Evolutionary conservation across 352 stramenopile genomes (phyloP).

Genomic region (Globisporangium yorkense): DNA sequence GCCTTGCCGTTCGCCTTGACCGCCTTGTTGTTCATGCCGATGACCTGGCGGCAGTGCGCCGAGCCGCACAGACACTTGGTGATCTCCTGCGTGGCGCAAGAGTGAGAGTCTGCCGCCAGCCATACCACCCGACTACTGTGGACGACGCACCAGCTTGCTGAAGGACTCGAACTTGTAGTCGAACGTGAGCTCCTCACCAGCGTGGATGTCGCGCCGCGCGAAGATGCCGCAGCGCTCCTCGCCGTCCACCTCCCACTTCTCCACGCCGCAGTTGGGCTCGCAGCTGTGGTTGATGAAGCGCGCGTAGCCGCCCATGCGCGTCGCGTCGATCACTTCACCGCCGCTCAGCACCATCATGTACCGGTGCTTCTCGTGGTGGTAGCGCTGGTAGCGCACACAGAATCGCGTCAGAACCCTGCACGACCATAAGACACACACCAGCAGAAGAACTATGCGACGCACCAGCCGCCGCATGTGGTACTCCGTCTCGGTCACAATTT

Average conservation of each 20-base stretch:
- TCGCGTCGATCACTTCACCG: slow-evolving; percentile 86
- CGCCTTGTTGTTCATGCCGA: slow-evolving; percentile 62
- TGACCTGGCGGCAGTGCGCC: slow-evolving; percentile 59
- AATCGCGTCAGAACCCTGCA: not conserved
- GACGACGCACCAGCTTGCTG: slow-evolving; percentile 27
- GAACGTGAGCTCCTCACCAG: slow-evolving; percentile 91
- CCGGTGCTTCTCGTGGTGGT: slow-evolving; percentile 78
- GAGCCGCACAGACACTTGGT: slow-evolving; percentile 62
- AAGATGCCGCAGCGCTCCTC: slow-evolving; percentile 96
- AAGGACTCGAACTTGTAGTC: slow-evolving; percentile 93
- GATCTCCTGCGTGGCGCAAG: slow-evolving; percentile 46
- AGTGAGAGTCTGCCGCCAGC: slow-evolving; percentile 15
- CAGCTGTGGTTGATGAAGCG: slow-evolving; percentile 97
- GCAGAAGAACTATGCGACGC: slow-evolving; percentile 7
- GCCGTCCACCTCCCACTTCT: slow-evolving; percentile 92
- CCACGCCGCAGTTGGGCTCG: slow-evolving; percentile 90
- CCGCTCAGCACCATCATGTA: slow-evolving; percentile 86
- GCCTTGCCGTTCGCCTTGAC: slow-evolving; percentile 20
- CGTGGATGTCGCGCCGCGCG: slow-evolving; percentile 80
- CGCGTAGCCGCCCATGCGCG: slow-evolving; percentile 86
- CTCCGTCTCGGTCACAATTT: slow-evolving; percentile 81
- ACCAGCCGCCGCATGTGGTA: slow-evolving; percentile 75
- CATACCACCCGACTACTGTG: not conserved
- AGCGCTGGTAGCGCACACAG: slow-evolving; percentile 31
- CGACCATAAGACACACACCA: not conserved